Evolutionary conservation across 2,329 filamentous ascomycete genomes (phyloP), one percentile per base, ranked within the genome.

Genomic region (Arthrinium puccinioides): DNA sequence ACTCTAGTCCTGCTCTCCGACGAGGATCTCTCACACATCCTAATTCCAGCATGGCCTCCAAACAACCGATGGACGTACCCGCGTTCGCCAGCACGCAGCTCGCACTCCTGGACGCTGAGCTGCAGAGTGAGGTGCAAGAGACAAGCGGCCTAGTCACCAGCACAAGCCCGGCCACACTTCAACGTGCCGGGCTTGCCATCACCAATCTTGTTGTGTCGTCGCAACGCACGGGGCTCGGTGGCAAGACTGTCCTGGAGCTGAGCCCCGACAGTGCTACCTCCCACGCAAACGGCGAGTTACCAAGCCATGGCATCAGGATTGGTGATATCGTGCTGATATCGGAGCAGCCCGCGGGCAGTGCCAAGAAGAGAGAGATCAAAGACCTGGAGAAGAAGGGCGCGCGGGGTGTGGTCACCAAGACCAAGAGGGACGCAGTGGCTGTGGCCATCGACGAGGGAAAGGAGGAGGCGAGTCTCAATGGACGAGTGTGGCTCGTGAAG

Each of bases 181-280:
- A 86, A 54, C 79, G 83, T 41, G 84, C 84, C 6, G 87, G 87
- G n/a, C 71, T 87, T 27, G 87, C 87, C 21, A 69, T 92, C 50
- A 77, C 79, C 13, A 90, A 89, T 59, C 76, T 97, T 8, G 66
- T 76, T 21, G 66, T 94, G 23, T 68, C 74, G 9, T 82, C 84
- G 14, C 84, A 85, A 55, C 82, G 89, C 21, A 98, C 92, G 0
- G 92, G 92, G 0, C 70, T 96, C 25, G 92, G 89, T 13, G 92
- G 92, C n/a, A 85, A 87, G 46, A 87, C 86, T 0, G 83, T 98
- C 2, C 66, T 96, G 4, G 89, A 96, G 58, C 77, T 98, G 2
- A 64, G 66, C 13, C 67, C 78, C 0, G 90, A 96, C 52, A 63
- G 76, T n/a, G 84, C 87, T 1, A 74, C 82, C 2, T 70, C 43